Evolutionary conservation across 2,329 filamentous ascomycete genomes (phyloP), one percentile per base, ranked within the genome.

Genomic region (Rhynchosporium graminicola): DNA sequence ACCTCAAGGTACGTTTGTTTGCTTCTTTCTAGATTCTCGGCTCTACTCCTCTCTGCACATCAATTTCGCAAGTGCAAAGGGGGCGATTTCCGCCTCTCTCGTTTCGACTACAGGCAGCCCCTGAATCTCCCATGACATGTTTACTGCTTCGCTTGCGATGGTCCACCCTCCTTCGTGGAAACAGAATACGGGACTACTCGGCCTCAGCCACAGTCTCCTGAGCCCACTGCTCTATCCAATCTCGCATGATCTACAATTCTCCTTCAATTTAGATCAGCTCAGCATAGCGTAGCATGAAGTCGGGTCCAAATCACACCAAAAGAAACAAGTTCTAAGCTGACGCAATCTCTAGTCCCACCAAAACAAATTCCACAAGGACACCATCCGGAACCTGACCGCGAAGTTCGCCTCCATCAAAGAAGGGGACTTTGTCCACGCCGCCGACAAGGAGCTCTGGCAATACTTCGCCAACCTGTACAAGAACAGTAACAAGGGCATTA

Each of bases 401-500:
- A 89, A 88, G 73, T 95, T 97, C 73, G 84, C 87, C 15, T 80
- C 81, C 43, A 79, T 87, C 62, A 77, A 79, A 42, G 83, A 87
- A 59, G 81, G 80, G n/a, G 84, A 88, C 43, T 78, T 80, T 4
- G 85, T 93, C n/a, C 79, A 83, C 0, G 82, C 87, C 43, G 76
- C 78, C 13, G 91, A 97, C 71, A 87, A 85, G 65, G 88, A 92
- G 63, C 80, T 97, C 57, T 92, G 90, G 80, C 85, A 89, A 69
- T 96, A 97, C 77, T 95, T 98, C 73, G 84, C 87, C 3, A 83
- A 83, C 0, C 81, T 97, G n/a, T 97, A 97, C 82, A 97, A 96
- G 80, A 96, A 98, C 78, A 93, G 90, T 78, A 98, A 98, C 83
- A 97, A 97, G 76, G 95, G 95, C 1, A 97, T 98, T 80, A 98